Evolutionary conservation across 352 stramenopile species (phyloP).

Genomic region (Halophytophthora polymorphica): DNA sequence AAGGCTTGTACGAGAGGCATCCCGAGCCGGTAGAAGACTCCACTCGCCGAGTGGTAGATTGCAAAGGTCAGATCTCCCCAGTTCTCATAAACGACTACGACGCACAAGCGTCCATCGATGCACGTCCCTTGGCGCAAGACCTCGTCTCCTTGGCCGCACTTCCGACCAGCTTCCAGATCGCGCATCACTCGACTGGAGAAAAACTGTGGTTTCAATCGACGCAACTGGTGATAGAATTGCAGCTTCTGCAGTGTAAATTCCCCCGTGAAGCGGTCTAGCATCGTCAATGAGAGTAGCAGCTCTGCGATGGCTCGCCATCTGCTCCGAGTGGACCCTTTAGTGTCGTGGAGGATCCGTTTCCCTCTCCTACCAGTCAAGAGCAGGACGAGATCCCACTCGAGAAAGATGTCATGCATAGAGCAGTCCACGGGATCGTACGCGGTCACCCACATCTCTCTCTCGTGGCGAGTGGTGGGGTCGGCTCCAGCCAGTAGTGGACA

Average conservation of each 20-base stretch:
- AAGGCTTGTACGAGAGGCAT: conserved; percentile 38
- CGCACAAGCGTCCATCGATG: conserved; percentile 47
- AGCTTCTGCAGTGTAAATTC: conserved; percentile 68
- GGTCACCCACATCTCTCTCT: conserved; percentile 37
- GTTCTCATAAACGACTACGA: conserved; percentile 70
- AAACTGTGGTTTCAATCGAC: conserved; percentile 45
- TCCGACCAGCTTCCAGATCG: conserved; percentile 50
- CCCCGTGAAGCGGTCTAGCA: conserved; percentile 71
- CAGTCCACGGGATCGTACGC: conserved; percentile 50
- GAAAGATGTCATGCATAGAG: conserved; percentile 46
- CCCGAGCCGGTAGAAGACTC: conserved; percentile 28
- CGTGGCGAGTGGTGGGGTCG: not conserved
- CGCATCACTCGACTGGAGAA: conserved; percentile 58
- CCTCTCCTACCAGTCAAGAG: conserved; percentile 35
- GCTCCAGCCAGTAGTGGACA: conserved; percentile 15
- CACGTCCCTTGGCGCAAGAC: conserved; percentile 51
- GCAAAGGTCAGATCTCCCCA: conserved; percentile 66
- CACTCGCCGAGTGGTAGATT: conserved; percentile 45
- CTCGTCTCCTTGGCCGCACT: conserved; percentile 68
- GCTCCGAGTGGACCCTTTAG: conserved; percentile 11
- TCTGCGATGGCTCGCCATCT: conserved; percentile 32
- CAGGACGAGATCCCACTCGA: conserved; percentile 67
- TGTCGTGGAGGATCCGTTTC: conserved; percentile 12
- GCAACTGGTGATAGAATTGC: conserved; percentile 65
- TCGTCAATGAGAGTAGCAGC: conserved; percentile 45